A percentile compares a stretch with the other conserved stretches of the same genome.
Conservation (phyloP, 768 basidiomycete species). For the Pisolithus sp. region DNA sequence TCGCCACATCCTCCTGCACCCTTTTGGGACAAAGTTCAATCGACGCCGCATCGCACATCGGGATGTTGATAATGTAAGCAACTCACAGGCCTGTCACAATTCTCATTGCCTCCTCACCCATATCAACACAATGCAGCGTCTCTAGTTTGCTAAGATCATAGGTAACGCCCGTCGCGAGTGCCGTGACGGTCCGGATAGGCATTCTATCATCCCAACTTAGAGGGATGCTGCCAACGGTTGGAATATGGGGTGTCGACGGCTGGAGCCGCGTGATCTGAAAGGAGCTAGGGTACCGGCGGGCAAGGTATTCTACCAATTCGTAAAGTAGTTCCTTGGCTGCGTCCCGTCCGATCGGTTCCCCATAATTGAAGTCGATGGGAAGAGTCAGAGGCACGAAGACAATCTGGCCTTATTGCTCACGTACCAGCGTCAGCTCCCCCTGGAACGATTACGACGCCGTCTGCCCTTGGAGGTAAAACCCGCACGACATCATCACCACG, state of each 20-base stretch:
- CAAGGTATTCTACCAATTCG: conserved; percentile 62
- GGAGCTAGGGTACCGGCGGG: conserved; percentile 51
- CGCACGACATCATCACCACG: conserved; percentile 43
- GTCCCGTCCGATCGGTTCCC: not conserved
- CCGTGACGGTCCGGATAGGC: conserved; percentile 45
- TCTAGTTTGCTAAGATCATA: conserved; percentile 41
- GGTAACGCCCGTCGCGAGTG: conserved; percentile 41
- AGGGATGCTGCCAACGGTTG: conserved; percentile 18
- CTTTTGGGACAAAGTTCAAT: conserved; percentile 20
- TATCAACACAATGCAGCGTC: conserved; percentile 14
- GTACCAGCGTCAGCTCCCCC: conserved; percentile 28
- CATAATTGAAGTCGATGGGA: not conserved
- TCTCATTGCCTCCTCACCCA: conserved; percentile 48
- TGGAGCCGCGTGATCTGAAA: conserved; percentile 42
- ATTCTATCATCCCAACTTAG: conserved; percentile 38
- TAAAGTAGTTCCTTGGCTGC: conserved; percentile 64
- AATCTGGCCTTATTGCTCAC: not conserved
- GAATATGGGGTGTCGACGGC: conserved; percentile 3
- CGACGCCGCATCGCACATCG: conserved; percentile 2
- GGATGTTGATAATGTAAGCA: not conserved
- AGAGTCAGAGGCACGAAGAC: not conserved
- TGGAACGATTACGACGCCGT: conserved; percentile 27
- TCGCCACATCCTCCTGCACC: conserved; percentile 51
- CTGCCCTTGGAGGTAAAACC: conserved; percentile 39
- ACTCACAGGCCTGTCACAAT: conserved; percentile 59